Conservation (phyloP, 225 moss, liverwort and hornwort genomes). For the Pseudoscleropodium purum region DNA sequence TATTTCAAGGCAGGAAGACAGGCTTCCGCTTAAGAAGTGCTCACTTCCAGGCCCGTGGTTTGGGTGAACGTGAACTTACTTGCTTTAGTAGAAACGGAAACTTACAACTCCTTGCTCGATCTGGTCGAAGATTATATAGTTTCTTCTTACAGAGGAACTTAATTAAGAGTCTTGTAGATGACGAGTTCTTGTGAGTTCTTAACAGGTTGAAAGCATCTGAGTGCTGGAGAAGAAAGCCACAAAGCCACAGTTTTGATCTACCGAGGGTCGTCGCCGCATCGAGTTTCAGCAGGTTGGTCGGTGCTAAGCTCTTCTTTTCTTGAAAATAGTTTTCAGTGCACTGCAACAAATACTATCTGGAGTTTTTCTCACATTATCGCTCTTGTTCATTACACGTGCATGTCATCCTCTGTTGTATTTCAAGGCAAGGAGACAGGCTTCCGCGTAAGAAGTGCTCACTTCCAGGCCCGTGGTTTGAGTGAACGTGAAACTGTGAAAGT, state of each 20-base stretch:
- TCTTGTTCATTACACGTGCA: not conserved
- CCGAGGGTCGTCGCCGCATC: not conserved
- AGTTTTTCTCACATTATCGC: not conserved
- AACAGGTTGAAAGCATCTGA: not conserved
- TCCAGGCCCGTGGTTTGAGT: not conserved
- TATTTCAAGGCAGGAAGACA: not conserved
- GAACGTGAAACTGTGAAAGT: not conserved
- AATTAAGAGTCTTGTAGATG: too few species aligned
- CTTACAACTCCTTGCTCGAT: not conserved
- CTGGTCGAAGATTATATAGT: not conserved
- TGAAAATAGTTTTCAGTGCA: not conserved
- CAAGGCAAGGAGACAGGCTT: not conserved
- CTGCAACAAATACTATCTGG: too few species aligned
- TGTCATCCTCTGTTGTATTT: not conserved
- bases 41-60: not conserved
- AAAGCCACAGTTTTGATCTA: not conserved
- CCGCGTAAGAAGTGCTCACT: not conserved
- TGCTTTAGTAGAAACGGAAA: not conserved
- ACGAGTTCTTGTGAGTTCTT: not conserved
- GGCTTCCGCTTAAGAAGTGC: not conserved
- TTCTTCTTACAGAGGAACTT: not conserved
- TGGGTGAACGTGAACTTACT: not conserved
- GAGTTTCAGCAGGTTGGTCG: not conserved
- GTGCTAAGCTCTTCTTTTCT: not conserved
- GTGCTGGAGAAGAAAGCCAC: not conserved